Base-by-base conservation (phyloP, 106 monocot genomes). In the Dactylorhiza incarnata region DNA sequence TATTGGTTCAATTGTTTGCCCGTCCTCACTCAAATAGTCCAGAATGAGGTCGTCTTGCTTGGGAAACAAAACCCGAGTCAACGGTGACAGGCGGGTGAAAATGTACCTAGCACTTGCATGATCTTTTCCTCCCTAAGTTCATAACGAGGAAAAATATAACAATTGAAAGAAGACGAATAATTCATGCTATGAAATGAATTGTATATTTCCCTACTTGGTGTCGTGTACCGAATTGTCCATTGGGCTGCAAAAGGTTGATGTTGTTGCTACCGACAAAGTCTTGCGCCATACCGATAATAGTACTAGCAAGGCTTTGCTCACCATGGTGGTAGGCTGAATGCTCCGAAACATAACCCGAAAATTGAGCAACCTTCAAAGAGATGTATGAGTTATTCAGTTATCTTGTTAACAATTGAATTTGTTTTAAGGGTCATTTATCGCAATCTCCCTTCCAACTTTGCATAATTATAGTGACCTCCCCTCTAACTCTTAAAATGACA, bases 261-360 rank as follows among this genome's bases (percentile, higher is more conserved):
- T 95, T 95, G 81, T 95, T 95, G 78, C 92, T 92, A 23, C 95
- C 95, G 5, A 95, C 92, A 76, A 86, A 95, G 82, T 92, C 87
- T 75, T 92, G 92, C 11, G 95, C 95, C 95, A 95, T 90, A 49
- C 95, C 95, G 75, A 88, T 84, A 45, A 95, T 92, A 6, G 95
- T 92, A 59, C 86, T 78, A 2, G 89, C 88, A 25, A 95, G 81
- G 86, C 88, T 90, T 78, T 90, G 92, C 76, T 99, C 93, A 52
- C 93, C 97, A 80, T 99, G 97, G 78, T 99, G 97, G 62, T 99
- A 99, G 1, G 97, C 97, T 65, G 94, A 99, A 81, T 94, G 91
- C 77, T 99, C 97, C 12, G 91, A 94, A 43, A 99, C 97, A 88
- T 99, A 99, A 66, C 97, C 97, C 26, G 86, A 86, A 69, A 99